Base-by-base conservation (phyloP, 2,329 filamentous ascomycete genomes). In the Alternaria consortialis region DNA sequence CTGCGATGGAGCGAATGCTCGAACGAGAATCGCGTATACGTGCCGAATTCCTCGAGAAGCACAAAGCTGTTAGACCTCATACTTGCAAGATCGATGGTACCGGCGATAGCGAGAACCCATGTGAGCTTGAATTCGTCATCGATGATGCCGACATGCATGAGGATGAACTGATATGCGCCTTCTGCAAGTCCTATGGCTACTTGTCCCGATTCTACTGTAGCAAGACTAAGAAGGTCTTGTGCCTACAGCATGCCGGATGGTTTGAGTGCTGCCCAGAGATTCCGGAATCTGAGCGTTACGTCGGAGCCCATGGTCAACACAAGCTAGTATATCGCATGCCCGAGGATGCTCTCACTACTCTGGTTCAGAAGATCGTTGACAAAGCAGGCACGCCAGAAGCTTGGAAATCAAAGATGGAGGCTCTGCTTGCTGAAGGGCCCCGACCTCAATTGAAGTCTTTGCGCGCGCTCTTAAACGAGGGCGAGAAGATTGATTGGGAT, bases 401-500 rank as follows among this genome's bases (percentile, higher is more conserved):
- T 9, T 99, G 95, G 95, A 90, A 92, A 70, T 90, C 94, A 58
- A 98, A 97, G 80, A 90, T 97, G 69, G 90, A 94, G 67, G 91
- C 89, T 73, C 83, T 93, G 54, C 86, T 98, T 63, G 91, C 94
- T 58, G 92, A 97, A 69, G 92, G 93, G 74, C 86, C 91, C 40
- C 91, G 87, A 53, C 95, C 95, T 59, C 90, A 93, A 60, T 86
- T 99, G 48, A 98, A 97, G 82, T 85, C 89, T 68, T 85, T 99
- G 71, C 91, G 94, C 66, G 88, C 89, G 50, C 85, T 99, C 56
- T 85, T 98, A 60, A 90, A 90, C 75, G 95, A 99, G 84, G 95
- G 95, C 79, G 95, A 99, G 82, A 94, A 93, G 79, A 97, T 99
- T 74, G 93, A 94, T 60, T 96, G 92, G 84, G 90, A 93, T 59